A percentile compares a stretch with the other conserved stretches of the same genome.
Conservation (phyloP, 2,329 filamentous ascomycete species). For the Aspergillus terreus region DNA sequence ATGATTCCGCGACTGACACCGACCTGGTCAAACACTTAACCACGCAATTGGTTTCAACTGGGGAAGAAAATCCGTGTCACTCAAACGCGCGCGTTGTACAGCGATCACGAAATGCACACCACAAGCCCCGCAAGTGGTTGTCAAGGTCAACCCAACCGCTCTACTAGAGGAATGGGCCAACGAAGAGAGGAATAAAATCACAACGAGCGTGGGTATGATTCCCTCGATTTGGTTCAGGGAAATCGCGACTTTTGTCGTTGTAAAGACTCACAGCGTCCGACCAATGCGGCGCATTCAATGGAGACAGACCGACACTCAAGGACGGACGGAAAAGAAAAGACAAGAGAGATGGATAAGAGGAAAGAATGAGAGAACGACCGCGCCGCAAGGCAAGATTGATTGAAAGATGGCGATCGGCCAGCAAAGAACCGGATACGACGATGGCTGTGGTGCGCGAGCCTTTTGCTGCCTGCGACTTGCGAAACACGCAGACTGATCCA, state of each 20-base stretch:
- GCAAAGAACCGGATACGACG: slow-evolving; percentile 6
- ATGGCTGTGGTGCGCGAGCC: background rate
- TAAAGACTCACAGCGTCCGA: slow-evolving; percentile 33
- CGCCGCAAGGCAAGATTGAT: slow-evolving; percentile 5
- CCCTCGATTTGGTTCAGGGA: background rate
- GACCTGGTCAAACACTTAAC: background rate
- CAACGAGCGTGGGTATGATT: no score
- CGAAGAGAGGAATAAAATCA: slow-evolving; percentile 1
- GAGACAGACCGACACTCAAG: slow-evolving; percentile 19
- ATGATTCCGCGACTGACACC: background rate
- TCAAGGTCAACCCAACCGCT: slow-evolving; percentile 16
- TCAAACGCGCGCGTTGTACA: background rate
- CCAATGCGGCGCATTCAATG: slow-evolving; percentile 32
- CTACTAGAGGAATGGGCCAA: slow-evolving; percentile 15
- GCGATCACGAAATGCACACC: slow-evolving; percentile 13
- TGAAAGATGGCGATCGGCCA: slow-evolving; percentile 19
- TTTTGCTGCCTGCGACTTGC: background rate
- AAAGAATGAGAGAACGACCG: slow-evolving; percentile 10
- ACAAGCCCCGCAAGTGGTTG: slow-evolving; percentile 31
- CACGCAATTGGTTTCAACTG: background rate
- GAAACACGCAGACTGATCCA: background rate
- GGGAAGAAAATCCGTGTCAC: background rate
- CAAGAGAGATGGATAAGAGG: slow-evolving; percentile 16
- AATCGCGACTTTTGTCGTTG: background rate
- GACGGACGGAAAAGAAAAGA: slow-evolving; percentile 17